Base-by-base conservation (phyloP, 2,329 filamentous ascomycete species). In the Clathrospora elynae region DNA sequence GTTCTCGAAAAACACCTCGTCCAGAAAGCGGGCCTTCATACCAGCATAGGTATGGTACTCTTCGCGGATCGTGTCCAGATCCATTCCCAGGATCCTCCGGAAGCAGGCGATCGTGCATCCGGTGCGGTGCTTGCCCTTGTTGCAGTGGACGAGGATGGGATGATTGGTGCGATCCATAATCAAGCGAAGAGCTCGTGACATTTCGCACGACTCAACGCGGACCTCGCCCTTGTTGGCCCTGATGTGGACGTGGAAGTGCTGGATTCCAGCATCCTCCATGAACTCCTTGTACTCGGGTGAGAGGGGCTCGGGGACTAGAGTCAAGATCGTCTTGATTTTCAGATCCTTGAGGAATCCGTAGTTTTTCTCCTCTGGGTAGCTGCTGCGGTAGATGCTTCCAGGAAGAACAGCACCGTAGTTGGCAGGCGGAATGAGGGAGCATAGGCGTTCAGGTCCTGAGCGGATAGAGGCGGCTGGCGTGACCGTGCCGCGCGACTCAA, bases 61-160 rank as follows among this genome's bases (percentile, higher is more conserved):
- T 35, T 82, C 76, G 23, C 93, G 68, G 23, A 88, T 81, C 11
- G 75, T 73, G 1, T 78, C 67, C 1, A 83, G 67, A 12, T 82
- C 74, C 84, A 87, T 88, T 10, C 86, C 64, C 20, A 53, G 80
- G 9, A 88, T 72, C 65, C 87, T 88, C 51, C 90, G 84, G 50
- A 95, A 79, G 43, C 87, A 84, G 12, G 84, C 91, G 34, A 91
- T 80, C n/a, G 93, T 86, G 63, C 90, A 96, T 14, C 91, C 91
- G 12, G 91, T 96, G 44, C 91, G 86, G 65, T 96, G 91, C 79
- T 85, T 93, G 65, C 91, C 91, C 57, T 95, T 91, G 66, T 96
- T 96, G 78, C 91, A 96, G 70, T 96, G 91, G 32, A 96, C 80
- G 25, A 96, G 77, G 8, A 96, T 71, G 0, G 91, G 91, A 54